phyloP scores from a whole-genome alignment of 176 grass and related monocot genomes.

The Leersia perrieri region DNA sequence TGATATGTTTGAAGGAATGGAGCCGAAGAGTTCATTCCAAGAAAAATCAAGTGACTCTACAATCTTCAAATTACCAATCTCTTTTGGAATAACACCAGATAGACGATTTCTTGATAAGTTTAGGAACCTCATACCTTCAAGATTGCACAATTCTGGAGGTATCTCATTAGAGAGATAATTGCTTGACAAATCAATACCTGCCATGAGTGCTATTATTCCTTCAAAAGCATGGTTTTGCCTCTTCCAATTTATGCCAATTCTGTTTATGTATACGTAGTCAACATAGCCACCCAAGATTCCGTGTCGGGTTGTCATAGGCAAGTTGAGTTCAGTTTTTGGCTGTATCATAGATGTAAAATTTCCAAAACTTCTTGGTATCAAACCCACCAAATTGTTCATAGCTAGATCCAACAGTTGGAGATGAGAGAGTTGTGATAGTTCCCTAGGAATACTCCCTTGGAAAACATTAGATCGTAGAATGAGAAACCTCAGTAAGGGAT shows the following conservation, averaged over 20 bases:
- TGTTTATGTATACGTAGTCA: neutral
- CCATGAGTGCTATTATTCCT: neutral
- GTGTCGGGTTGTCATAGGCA: neutral
- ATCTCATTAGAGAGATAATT: neutral
- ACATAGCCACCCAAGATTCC: neutral
- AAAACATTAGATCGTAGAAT: constrained; percentile 25
- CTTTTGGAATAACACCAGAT: neutral
- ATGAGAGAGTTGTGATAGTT: constrained; percentile 18
- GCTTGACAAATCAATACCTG: constrained; percentile 33
- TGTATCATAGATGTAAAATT: constrained; percentile 13
- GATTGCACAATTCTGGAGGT: neutral
- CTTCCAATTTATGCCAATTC: constrained; percentile 32
- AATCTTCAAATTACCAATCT: constrained; percentile 5
- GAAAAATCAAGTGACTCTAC: constrained; percentile 35
- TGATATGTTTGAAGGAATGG: constrained; percentile 10
- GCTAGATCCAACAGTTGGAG: constrained; percentile 30
- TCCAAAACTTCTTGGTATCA: neutral
- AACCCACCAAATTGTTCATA: constrained; percentile 25
- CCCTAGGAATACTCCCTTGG: constrained; percentile 19
- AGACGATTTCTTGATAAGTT: constrained; percentile 33
- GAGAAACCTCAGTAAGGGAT: constrained; percentile 24
- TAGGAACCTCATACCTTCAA: constrained; percentile 9
- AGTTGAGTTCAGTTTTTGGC: constrained; percentile 4
- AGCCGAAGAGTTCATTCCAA: constrained; percentile 17
- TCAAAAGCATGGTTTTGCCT: neutral